Evolutionary conservation across 1,284 basidiomycete genomes (phyloP).

Genomic region (Tetrapyrgos nigripes): DNA sequence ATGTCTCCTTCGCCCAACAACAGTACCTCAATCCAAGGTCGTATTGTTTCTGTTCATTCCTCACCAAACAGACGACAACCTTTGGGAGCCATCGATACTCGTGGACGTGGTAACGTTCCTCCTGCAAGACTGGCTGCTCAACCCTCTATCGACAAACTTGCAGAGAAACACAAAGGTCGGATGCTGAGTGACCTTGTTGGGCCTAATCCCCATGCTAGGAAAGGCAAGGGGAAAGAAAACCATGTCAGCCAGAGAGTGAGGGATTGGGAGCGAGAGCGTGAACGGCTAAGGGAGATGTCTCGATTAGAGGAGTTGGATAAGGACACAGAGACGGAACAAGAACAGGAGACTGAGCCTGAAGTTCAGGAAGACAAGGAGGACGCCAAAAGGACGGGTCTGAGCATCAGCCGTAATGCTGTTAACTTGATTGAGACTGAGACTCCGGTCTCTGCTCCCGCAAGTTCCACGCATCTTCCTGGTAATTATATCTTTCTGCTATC

Average conservation of each 20-base stretch:
- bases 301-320: constrained; percentile 54
- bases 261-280: constrained; percentile 65
- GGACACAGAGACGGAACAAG: constrained; percentile 46
- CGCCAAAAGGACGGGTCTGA: neutral
- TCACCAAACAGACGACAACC: constrained; percentile 18
- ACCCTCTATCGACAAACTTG: constrained; percentile 13
- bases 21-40: constrained; percentile 30
- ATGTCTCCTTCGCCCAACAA: constrained; percentile 45
- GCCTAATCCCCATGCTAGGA: constrained; percentile 13
- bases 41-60: neutral
- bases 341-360: constrained; percentile 15
- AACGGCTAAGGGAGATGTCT: constrained; percentile 60
- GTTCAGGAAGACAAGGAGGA: neutral
- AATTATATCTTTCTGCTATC: constrained; percentile 1
- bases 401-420: neutral
- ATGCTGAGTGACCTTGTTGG: constrained; percentile 19
- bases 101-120: constrained; percentile 23
- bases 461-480: constrained; percentile 10
- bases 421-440: constrained; percentile 6
- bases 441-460: constrained; percentile 1
- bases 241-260: constrained; percentile 56
- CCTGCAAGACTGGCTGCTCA: constrained; percentile 4
- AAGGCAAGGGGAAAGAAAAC: constrained; percentile 39
- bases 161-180: constrained; percentile 13
- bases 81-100: constrained; percentile 18